These are phyloP conservation scores for Collybiopsis confluens DNA, from an alignment of 768 basidiomycete genomes.

Conservation along the genomic window DNA sequence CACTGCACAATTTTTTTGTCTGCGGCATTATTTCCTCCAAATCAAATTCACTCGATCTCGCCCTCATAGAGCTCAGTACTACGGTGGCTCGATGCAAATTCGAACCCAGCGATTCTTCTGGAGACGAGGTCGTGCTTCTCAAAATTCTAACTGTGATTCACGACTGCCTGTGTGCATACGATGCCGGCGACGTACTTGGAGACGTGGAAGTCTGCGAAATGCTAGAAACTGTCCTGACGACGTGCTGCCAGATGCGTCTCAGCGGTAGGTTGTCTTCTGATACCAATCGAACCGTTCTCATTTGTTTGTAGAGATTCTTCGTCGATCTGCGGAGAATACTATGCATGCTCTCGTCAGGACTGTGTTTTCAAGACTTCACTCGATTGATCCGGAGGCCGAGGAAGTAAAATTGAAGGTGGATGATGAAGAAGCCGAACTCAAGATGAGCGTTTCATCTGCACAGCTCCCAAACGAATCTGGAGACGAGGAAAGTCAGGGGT, in stretches of 20 bases:
- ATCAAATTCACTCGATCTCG: slow-evolving; percentile 54
- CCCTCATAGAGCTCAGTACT: slow-evolving; percentile 79
- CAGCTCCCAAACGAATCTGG: slow-evolving; percentile 18
- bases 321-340: slow-evolving; percentile 81
- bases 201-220: slow-evolving; percentile 98
- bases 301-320: slow-evolving; percentile 63
- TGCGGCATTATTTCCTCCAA: slow-evolving; percentile 64
- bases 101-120: slow-evolving; percentile 95
- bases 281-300: slow-evolving; percentile 7
- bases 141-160: slow-evolving; percentile 89
- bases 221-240: slow-evolving; percentile 95
- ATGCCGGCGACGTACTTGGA: slow-evolving; percentile 67
- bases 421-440: slow-evolving; percentile 55
- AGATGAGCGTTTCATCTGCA: slow-evolving; percentile 51
- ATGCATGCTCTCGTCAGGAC: slow-evolving; percentile 86
- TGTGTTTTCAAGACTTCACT: slow-evolving; percentile 72
- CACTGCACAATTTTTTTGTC: slow-evolving; percentile 84
- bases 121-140: slow-evolving; percentile 92
- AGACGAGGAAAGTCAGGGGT: slow-evolving; percentile 15
- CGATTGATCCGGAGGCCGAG: slow-evolving; percentile 60
- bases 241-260: slow-evolving; percentile 95
- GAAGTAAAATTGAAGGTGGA: slow-evolving; percentile 57
- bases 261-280: slow-evolving; percentile 62
- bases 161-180: slow-evolving; percentile 65
- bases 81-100: slow-evolving; percentile 96